Base-by-base conservation (phyloP, 441 rosid species). In the Breynia disticha region DNA sequence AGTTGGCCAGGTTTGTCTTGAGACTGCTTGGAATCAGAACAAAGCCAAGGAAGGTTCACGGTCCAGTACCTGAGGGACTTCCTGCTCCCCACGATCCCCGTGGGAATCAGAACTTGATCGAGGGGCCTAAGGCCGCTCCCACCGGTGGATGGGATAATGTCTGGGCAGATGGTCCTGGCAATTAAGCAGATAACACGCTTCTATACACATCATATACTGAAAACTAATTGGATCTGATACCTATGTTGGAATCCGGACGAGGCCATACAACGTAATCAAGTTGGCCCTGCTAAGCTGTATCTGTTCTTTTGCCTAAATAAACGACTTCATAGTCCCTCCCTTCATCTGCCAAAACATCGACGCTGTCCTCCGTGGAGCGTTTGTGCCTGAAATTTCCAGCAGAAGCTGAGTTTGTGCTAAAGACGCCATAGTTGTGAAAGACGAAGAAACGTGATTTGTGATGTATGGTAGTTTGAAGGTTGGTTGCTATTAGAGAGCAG, bases 1-100 rank as follows among this genome's bases (percentile, higher is more conserved):
- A 93, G 71, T 68, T 93, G 64, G 97, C 99, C 35, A 79, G 97
- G 73, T 93, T 93, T 64, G 99, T 83, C 22, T 62, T 89, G 60
- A 82, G 96, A 64, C 16, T 93, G 57, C 78, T 93, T 56, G 99
- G 99, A 54, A 61, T 93, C 43, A 89, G 61, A 75, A 65, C 93
- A 63, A 84, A 81, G 59, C 78, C 90, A 11, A 61, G 76, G 60
- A 84, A 76, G 68, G 66, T 76, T 67, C 80, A 81, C 63, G 88
- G 77, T 62, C 76, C 75, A 1, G 91, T 82, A 46, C 79, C 83
- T 51, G 67, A 79, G 38, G 89, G 87, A 46, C 81, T 61, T 11
- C 87, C 84, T 11, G 74, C 66, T 52, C 78, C 80, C 42, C 83
- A 73, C 45, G 78, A 84, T 50, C 85, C 81, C 55, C 74, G 47